Conservation (phyloP, 305 asterid species). For the Ajuga reptans region DNA sequence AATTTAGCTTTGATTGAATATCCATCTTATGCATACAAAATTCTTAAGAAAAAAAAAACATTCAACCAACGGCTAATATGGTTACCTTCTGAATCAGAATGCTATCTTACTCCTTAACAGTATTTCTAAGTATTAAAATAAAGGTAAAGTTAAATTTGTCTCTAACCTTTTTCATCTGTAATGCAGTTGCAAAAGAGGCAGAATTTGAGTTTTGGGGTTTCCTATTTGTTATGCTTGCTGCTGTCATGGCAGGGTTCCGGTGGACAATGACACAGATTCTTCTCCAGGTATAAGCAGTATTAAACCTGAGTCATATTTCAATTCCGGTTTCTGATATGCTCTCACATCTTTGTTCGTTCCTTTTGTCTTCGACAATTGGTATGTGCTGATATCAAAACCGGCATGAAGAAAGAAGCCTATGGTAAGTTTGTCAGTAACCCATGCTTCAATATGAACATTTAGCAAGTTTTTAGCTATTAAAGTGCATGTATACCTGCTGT, state of each 20-base stretch:
- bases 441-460: slow-evolving; percentile 3
- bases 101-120: neutral
- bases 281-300: slow-evolving; percentile 63
- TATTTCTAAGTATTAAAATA: neutral
- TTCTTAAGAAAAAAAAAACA: neutral
- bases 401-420: slow-evolving; percentile 83
- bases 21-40: neutral
- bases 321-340: slow-evolving; percentile 11
- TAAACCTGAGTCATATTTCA: neutral
- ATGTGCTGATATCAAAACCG: slow-evolving; percentile 39
- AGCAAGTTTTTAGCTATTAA: neutral
- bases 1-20: neutral
- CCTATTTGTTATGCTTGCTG: slow-evolving; percentile 90
- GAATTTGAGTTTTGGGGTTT: slow-evolving; percentile 98
- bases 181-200: slow-evolving; percentile 91
- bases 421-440: slow-evolving; percentile 49
- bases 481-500: slow-evolving; percentile 12
- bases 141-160: neutral
- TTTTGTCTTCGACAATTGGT: slow-evolving; percentile 28
- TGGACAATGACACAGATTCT: slow-evolving; percentile 99
- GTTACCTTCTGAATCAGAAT: neutral
- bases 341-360: slow-evolving; percentile 31
- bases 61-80: neutral
- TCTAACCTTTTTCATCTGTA: slow-evolving; percentile 20
- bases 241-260: slow-evolving; percentile 98